phyloP scores from a whole-genome alignment of 1,139 yeast genomes.

The Candida sojae region DNA sequence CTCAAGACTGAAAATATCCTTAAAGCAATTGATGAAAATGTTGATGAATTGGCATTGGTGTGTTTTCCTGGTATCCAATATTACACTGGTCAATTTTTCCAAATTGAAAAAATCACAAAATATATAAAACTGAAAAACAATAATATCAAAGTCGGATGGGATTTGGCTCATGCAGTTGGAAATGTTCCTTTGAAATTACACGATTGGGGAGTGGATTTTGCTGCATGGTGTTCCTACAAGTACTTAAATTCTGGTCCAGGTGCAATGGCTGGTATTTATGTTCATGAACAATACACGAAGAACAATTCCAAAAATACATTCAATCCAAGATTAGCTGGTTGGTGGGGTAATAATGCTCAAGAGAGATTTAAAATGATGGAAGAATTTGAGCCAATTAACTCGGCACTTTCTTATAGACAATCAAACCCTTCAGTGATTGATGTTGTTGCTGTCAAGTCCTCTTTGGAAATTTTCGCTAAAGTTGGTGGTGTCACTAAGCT shows the following conservation, averaged over 20 bases:
- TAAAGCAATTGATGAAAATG: conserved; percentile 52
- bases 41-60: conserved; percentile 70
- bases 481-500: conserved; percentile 67
- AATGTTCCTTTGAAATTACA: conserved; percentile 77
- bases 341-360: conserved; percentile 89
- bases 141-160: conserved; percentile 85
- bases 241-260: conserved; percentile 94
- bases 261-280: conserved; percentile 80
- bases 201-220: conserved; percentile 91
- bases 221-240: conserved; percentile 92
- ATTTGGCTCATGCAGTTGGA: conserved; percentile 92
- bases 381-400: conserved; percentile 72
- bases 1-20: conserved; percentile 67
- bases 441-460: conserved; percentile 67
- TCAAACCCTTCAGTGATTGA: conserved; percentile 92
- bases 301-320: conserved; percentile 32
- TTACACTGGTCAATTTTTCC: conserved; percentile 87
- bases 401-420: conserved; percentile 87
- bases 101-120: conserved; percentile 65
- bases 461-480: conserved; percentile 59
- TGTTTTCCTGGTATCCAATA: conserved; percentile 89
- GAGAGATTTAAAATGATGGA: conserved; percentile 82
- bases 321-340: conserved; percentile 81
- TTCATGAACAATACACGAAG: conserved; percentile 55
- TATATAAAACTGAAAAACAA: conserved; percentile 36